These are phyloP conservation scores for Acephala macrosclerotiorum DNA, from an alignment of 2,329 filamentous ascomycete species.

Conservation along the genomic window DNA sequence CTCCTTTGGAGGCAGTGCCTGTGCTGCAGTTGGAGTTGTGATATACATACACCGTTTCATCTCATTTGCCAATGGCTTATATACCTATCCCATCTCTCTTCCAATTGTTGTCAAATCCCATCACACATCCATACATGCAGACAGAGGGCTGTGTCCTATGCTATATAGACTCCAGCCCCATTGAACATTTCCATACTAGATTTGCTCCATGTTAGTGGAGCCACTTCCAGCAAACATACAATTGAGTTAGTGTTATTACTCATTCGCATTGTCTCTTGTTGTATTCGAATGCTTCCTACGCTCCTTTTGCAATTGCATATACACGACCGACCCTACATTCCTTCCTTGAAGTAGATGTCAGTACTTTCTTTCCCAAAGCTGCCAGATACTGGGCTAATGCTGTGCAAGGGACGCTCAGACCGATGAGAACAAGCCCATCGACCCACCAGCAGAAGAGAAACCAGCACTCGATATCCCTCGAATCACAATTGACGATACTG, in stretches of 20 bases:
- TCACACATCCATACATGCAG: constrained; percentile 7
- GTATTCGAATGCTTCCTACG: constrained; percentile 14
- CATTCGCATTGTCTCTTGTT: constrained; percentile 10
- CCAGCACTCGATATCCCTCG: constrained; percentile 28
- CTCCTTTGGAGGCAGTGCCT: constrained; percentile 40
- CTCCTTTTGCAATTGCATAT: constrained; percentile 21
- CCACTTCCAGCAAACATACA: not conserved
- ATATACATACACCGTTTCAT: constrained; percentile 23
- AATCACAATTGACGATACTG: constrained; percentile 39
- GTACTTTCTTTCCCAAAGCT: constrained; percentile 15
- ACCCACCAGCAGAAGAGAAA: constrained; percentile 25
- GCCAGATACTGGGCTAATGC: constrained; percentile 12
- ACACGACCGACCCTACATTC: constrained; percentile 8
- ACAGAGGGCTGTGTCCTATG: constrained; percentile 13
- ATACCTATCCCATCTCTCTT: constrained; percentile 23
- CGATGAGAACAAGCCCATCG: constrained; percentile 32
- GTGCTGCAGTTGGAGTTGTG: constrained; percentile 24
- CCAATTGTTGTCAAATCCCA: constrained; percentile 12
- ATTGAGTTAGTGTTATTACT: constrained; percentile 14
- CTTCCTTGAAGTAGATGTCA: constrained; percentile 38
- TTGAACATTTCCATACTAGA: constrained; percentile 8
- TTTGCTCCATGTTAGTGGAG: not conserved
- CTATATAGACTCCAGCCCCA: constrained; percentile 17
- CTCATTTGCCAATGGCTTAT: constrained; percentile 29
- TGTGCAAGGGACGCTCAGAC: constrained; percentile 34